phyloP scores from a whole-genome alignment of 192 early-diverging fungal species.

The Mortierella claussenii region DNA sequence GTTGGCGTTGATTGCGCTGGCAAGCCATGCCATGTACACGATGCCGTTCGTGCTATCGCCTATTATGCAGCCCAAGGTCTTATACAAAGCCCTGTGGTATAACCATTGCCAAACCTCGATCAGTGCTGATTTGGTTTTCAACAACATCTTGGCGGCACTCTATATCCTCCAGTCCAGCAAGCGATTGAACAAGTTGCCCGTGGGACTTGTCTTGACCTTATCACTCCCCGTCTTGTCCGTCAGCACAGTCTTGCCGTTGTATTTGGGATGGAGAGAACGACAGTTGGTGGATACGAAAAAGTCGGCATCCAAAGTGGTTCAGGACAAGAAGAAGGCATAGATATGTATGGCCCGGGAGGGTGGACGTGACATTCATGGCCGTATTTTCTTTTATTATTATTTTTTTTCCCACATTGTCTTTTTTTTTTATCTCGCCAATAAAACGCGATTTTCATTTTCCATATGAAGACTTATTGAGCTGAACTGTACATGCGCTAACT shows the following conservation, averaged over 20 bases:
- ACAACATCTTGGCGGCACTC: conserved; percentile 31
- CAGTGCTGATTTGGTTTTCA: conserved; percentile 46
- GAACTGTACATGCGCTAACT: no score
- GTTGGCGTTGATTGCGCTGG: conserved; percentile 24
- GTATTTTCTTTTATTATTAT: no score
- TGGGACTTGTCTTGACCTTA: conserved; percentile 17
- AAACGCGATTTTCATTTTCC: no score
- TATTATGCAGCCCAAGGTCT: conserved; percentile 28
- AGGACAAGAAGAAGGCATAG: conserved; percentile 8
- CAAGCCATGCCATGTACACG: conserved; percentile 33
- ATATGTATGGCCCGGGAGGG: no score
- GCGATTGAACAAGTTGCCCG: conserved; percentile 23
- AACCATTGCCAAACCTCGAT: conserved; percentile 53
- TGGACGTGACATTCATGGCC: no score
- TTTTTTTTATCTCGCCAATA: no score
- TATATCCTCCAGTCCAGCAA: conserved; percentile 45
- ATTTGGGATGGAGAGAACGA: conserved; percentile 43
- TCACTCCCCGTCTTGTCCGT: conserved; percentile 38
- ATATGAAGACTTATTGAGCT: no score
- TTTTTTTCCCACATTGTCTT: no score
- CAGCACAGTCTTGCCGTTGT: conserved; percentile 38
- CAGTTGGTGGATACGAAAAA: conserved; percentile 21
- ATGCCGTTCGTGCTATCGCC: conserved; percentile 40
- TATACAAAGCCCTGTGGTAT: conserved; percentile 36
- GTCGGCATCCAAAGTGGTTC: conserved; percentile 5